Evolutionary conservation across 2,329 filamentous ascomycete species (phyloP).

Genomic region (Penicillium sp.): DNA sequence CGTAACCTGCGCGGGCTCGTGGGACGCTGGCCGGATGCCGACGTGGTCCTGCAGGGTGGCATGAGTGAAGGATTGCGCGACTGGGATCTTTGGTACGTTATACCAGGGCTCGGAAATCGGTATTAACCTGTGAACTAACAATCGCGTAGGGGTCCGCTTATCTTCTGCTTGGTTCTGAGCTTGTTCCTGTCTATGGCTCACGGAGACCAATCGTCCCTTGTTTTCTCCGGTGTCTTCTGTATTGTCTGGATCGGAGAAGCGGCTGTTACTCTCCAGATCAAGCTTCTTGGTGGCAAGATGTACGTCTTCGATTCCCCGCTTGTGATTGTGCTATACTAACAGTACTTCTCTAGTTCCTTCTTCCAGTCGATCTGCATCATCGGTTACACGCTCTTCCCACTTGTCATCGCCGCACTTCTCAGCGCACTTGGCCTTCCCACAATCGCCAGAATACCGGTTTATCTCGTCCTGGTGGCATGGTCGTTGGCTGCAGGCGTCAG

Average conservation of each 20-base stretch:
- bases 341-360: conserved; percentile 66
- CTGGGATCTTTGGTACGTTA: conserved; percentile 81
- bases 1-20: conserved; percentile 52
- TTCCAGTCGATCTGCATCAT: conserved; percentile 98
- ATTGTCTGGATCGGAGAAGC: conserved; percentile 97
- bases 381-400: conserved; percentile 93
- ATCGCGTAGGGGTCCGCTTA: conserved; percentile 67
- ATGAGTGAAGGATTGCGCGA: conserved; percentile 90
- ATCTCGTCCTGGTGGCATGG: conserved; percentile 83
- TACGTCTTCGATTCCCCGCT: conserved; percentile 49
- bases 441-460: conserved; percentile 83
- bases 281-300: conserved; percentile 94
- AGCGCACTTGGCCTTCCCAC: conserved; percentile 75
- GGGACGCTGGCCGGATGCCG: conserved; percentile 64
- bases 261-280: conserved; percentile 96
- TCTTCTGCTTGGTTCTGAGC: conserved; percentile 87
- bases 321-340: conserved; percentile 17
- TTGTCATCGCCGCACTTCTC: conserved; percentile 86
- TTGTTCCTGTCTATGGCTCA: conserved; percentile 81
- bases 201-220: conserved; percentile 73
- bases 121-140: neutral
- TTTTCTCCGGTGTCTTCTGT: conserved; percentile 95
- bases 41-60: conserved; percentile 59
- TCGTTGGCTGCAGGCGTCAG: conserved; percentile 92
- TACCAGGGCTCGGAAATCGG: neutral